Conservation (phyloP, 495 filamentous ascomycete species). For the Rhypophila decipiens region DNA sequence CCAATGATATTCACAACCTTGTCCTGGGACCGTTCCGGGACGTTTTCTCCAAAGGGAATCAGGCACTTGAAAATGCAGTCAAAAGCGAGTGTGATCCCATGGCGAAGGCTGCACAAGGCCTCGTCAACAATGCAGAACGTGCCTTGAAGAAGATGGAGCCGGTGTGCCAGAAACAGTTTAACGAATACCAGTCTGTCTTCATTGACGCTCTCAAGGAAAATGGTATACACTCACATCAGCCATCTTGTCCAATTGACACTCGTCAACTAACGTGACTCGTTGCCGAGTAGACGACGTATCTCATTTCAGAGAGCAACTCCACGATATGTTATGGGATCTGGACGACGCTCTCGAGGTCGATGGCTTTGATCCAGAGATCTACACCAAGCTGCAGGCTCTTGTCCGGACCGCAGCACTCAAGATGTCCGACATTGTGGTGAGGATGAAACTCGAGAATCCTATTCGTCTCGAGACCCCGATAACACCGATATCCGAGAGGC, state of each 20-base stretch:
- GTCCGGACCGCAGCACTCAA: conserved; percentile 31
- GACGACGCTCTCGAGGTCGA: conserved; percentile 35
- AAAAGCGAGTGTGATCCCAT: conserved; percentile 26
- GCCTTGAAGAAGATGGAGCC: conserved; percentile 39
- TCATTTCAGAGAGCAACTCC: conserved; percentile 29
- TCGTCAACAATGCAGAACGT: conserved; percentile 34
- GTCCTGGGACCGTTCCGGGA: conserved; percentile 34
- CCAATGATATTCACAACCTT: conserved; percentile 32
- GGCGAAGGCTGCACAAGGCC: conserved; percentile 33
- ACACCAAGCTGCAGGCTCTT: conserved; percentile 28
- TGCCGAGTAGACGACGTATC: conserved; percentile 33
- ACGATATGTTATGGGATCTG: conserved; percentile 36
- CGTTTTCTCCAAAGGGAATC: conserved; percentile 33
- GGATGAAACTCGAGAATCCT: conserved; percentile 34
- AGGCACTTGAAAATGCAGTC: conserved; percentile 30
- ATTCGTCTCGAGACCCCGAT: conserved; percentile 8
- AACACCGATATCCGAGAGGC: conserved; percentile 8
- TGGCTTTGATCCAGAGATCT: conserved; percentile 33
- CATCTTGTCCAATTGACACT: conserved; percentile 1
- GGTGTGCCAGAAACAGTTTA: conserved; percentile 30
- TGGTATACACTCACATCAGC: conserved; percentile 18
- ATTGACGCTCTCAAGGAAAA: conserved; percentile 38
- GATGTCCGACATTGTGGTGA: conserved; percentile 31
- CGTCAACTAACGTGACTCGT: background rate
- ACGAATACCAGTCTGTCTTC: conserved; percentile 34